phyloP scores from a whole-genome alignment of 164 flowering plant species.

The Dillenia suffruticosa region DNA sequence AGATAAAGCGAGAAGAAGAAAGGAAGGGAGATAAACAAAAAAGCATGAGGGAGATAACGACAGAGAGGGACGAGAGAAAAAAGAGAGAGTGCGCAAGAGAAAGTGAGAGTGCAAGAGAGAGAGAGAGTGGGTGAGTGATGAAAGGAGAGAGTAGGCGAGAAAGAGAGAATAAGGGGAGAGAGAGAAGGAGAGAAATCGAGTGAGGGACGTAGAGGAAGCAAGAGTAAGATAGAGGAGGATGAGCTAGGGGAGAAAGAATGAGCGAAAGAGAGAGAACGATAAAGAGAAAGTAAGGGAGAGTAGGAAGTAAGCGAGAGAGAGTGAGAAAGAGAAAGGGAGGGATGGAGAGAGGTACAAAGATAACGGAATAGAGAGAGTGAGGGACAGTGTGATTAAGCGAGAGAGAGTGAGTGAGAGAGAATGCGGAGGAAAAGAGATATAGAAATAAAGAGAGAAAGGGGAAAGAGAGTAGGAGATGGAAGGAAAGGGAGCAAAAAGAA shows the following conservation, averaged over 20 bases:
- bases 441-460: background rate
- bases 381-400: background rate
- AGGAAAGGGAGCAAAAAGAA: background rate
- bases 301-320: background rate
- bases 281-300: background rate
- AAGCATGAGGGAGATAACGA: background rate
- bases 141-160: no score
- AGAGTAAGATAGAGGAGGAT: no score
- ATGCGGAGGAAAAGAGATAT: background rate
- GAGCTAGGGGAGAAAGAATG: background rate
- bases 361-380: background rate
- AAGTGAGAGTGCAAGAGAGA: background rate
- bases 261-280: background rate
- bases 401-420: background rate
- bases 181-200: no score
- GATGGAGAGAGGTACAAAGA: background rate
- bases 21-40: no score
- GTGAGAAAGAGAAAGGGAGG: background rate
- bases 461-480: background rate
- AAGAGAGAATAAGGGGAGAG: no score
- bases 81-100: no score
- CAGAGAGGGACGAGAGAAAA: no score
- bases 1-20: no score
- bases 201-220: no score
- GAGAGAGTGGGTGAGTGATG: no score